Percentiles rank a stretch among this genome's conserved stretches.
Evolutionary conservation across 805 yeast genomes (phyloP).

Genomic region (Candida nitratophila): DNA sequence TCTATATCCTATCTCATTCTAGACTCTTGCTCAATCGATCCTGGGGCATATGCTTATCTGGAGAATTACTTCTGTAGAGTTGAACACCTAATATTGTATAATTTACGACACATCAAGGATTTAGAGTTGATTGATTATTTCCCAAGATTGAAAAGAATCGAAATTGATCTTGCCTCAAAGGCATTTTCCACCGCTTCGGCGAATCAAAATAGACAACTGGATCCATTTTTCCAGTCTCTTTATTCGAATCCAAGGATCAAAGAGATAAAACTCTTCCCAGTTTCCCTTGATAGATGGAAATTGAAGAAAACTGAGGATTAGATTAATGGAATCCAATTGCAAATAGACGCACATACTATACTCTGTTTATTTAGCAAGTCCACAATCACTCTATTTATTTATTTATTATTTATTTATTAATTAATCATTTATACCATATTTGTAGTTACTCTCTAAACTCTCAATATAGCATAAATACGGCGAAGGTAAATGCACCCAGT

Average conservation of each 20-base stretch:
- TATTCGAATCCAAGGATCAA: neutral
- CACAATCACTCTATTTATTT: no score
- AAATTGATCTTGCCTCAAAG: constrained; percentile 42
- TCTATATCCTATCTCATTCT: constrained; percentile 6
- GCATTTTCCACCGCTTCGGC: constrained; percentile 26
- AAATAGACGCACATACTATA: no score
- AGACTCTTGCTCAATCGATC: constrained; percentile 4
- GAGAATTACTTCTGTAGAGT: constrained; percentile 36
- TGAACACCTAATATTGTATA: constrained; percentile 27
- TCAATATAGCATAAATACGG: neutral
- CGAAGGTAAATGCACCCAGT: neutral
- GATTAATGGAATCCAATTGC: neutral
- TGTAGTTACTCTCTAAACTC: no score
- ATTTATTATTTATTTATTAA: no score
- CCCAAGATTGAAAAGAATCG: constrained; percentile 28
- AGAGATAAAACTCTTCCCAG: neutral
- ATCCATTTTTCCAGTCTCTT: constrained; percentile 2
- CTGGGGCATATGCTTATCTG: constrained; percentile 12
- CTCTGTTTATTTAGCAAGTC: no score
- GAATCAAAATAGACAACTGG: constrained; percentile 1
- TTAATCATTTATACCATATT: no score
- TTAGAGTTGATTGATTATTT: constrained; percentile 43
- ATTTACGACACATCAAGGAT: constrained; percentile 37
- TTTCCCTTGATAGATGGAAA: neutral
- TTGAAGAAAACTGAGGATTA: no score